Conservation (phyloP, 345 rosid genomes). For the Acer campestre region DNA sequence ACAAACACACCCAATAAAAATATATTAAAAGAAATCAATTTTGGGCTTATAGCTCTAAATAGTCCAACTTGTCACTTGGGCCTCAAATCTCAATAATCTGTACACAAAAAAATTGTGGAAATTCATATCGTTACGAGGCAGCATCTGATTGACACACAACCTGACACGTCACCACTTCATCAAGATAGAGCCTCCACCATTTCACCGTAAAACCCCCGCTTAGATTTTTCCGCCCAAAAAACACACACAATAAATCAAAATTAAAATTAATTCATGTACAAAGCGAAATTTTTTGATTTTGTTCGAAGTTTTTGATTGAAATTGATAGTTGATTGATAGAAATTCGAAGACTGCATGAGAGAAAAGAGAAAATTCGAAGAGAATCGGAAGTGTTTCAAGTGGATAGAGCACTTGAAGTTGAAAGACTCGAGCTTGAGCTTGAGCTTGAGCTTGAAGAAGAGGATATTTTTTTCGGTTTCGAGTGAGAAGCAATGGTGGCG, state of each 20-base stretch:
- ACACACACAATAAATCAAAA: neutral
- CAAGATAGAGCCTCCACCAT: neutral
- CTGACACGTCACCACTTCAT: neutral
- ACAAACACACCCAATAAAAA: neutral
- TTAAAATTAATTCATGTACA: neutral
- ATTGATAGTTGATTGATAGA: neutral
- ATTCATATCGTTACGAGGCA: conserved; percentile 26
- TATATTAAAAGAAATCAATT: too few species aligned
- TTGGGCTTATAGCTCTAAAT: too few species aligned
- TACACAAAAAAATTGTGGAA: conserved; percentile 19
- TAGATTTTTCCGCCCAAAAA: neutral
- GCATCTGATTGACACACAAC: conserved; percentile 1
- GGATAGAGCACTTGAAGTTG: conserved; percentile 37
- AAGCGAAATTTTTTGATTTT: neutral
- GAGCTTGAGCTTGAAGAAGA: conserved; percentile 16
- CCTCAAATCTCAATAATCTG: too few species aligned
- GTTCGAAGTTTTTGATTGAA: neutral
- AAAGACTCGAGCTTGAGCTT: conserved; percentile 8
- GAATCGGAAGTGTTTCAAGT: conserved; percentile 39
- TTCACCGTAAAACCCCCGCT: conserved; percentile 1
- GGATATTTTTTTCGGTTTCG: neutral
- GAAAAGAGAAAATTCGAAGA: conserved; percentile 24
- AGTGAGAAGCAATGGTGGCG: conserved; percentile 37
- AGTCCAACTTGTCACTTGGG: too few species aligned
- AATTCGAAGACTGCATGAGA: conserved; percentile 61